These are phyloP conservation scores for Lepiota venenata DNA, from an alignment of 768 basidiomycete species.

Conservation along the genomic window DNA sequence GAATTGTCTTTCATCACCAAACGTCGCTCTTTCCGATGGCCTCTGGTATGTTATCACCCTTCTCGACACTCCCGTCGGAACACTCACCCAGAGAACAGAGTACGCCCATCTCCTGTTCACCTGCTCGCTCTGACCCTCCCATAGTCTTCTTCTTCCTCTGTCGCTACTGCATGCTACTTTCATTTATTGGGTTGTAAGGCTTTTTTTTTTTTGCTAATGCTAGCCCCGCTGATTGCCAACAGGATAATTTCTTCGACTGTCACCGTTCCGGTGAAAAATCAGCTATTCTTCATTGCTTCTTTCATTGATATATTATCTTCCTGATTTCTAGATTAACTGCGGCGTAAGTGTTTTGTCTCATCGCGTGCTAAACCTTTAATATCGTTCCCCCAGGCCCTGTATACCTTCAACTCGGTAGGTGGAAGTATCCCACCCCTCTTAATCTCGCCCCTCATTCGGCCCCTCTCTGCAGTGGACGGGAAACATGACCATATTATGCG, in stretches of 20 bases:
- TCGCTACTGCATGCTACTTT: slow-evolving; percentile 68
- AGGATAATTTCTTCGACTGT: slow-evolving; percentile 61
- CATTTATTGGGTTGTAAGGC: slow-evolving; percentile 61
- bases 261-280: slow-evolving; percentile 35
- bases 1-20: slow-evolving; percentile 62
- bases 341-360: slow-evolving; percentile 33
- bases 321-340: slow-evolving; percentile 50
- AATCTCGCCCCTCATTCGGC: not conserved
- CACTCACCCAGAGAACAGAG: not conserved
- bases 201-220: no score
- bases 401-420: slow-evolving; percentile 64
- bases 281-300: not conserved
- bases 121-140: slow-evolving; percentile 1
- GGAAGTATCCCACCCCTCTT: not conserved
- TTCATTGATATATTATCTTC: slow-evolving; percentile 13
- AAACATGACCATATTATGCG: slow-evolving; percentile 62
- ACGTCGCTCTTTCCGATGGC: slow-evolving; percentile 64
- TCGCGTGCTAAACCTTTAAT: not conserved
- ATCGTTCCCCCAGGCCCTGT: slow-evolving; percentile 44
- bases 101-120: slow-evolving; percentile 15
- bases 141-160: slow-evolving; percentile 65
- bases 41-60: slow-evolving; percentile 48
- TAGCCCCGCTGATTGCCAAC: not conserved
- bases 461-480: slow-evolving; percentile 46
- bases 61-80: not conserved